phyloP scores from a whole-genome alignment of 176 grass and related monocot genomes.

The Chrysopogon serrulatus region DNA sequence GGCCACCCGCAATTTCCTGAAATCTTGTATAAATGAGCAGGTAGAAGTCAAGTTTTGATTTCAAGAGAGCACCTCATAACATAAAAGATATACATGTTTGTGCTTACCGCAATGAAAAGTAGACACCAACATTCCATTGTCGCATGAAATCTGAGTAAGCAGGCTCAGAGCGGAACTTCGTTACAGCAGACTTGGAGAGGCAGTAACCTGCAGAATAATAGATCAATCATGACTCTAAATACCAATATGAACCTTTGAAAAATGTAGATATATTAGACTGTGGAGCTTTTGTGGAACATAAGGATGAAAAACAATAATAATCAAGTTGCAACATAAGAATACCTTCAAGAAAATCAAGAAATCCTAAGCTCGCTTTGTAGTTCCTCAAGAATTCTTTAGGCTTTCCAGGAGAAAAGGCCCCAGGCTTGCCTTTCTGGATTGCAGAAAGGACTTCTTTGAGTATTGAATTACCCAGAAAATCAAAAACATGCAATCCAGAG shows the following conservation, averaged over 20 bases:
- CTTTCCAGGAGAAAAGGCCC: conserved; percentile 91
- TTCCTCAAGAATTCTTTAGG: conserved; percentile 91
- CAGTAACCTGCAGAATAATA: conserved; percentile 57
- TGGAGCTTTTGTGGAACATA: not conserved
- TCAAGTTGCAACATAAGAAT: not conserved
- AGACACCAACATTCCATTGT: conserved; percentile 94
- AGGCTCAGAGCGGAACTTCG: conserved; percentile 70
- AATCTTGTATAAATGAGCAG: conserved; percentile 65
- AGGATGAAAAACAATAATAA: conserved; percentile 13
- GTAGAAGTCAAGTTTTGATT: conserved; percentile 10
- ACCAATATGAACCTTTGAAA: not conserved
- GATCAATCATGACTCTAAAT: not conserved
- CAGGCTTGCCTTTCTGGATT: conserved; percentile 87
- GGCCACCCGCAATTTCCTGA: conserved; percentile 96
- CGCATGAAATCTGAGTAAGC: conserved; percentile 78
- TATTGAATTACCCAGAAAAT: conserved; percentile 97
- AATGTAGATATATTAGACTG: not conserved
- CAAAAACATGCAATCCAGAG: conserved; percentile 97
- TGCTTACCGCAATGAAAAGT: conserved; percentile 88
- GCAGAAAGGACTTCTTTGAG: conserved; percentile 86
- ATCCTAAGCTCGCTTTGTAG: conserved; percentile 79
- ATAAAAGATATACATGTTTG: not conserved
- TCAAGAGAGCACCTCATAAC: not conserved
- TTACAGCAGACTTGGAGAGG: conserved; percentile 58
- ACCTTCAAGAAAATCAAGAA: conserved; percentile 99